Evolutionary conservation across 2,329 filamentous ascomycete species (phyloP).

Genomic region (Aspergillus latus): DNA sequence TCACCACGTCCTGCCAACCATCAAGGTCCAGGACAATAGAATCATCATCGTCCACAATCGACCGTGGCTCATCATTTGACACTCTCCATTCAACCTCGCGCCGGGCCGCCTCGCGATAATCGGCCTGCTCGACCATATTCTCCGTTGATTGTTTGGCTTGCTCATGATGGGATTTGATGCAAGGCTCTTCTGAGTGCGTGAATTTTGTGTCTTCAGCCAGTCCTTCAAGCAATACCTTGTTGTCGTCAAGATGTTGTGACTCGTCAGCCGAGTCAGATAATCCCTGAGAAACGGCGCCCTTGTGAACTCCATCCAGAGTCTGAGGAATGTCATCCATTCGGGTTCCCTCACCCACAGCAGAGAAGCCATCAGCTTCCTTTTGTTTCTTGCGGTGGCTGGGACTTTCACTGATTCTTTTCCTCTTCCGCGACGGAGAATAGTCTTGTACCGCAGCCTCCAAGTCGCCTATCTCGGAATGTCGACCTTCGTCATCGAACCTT

Average conservation of each 20-base stretch:
- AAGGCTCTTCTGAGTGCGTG: conserved; percentile 40
- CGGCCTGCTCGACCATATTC: conserved; percentile 29
- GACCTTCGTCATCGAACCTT: conserved; percentile 12
- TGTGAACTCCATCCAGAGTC: background rate
- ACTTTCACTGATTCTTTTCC: conserved; percentile 70
- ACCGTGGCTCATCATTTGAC: conserved; percentile 58
- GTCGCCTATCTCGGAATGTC: conserved; percentile 19
- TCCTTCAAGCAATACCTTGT: background rate
- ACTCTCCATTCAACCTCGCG: conserved; percentile 61
- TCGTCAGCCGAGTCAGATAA: background rate
- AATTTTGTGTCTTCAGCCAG: conserved; percentile 56
- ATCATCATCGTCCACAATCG: conserved; percentile 67
- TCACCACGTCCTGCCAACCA: conserved; percentile 67
- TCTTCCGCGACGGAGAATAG: conserved; percentile 59
- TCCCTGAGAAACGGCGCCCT: background rate
- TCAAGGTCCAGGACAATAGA: conserved; percentile 66
- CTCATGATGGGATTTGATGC: conserved; percentile 19
- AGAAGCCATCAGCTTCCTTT: conserved; percentile 81
- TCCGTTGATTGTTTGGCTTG: conserved; percentile 9
- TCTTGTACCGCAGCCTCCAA: conserved; percentile 20
- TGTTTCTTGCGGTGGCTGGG: conserved; percentile 73
- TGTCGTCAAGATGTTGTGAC: background rate
- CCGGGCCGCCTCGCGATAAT: conserved; percentile 38
- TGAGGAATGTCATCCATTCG: conserved; percentile 22
- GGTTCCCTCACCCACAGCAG: conserved; percentile 53